Evolutionary conservation across 805 yeast genomes (phyloP), one percentile per base, ranked within the genome.

Genomic region (Teunomyces stri): DNA sequence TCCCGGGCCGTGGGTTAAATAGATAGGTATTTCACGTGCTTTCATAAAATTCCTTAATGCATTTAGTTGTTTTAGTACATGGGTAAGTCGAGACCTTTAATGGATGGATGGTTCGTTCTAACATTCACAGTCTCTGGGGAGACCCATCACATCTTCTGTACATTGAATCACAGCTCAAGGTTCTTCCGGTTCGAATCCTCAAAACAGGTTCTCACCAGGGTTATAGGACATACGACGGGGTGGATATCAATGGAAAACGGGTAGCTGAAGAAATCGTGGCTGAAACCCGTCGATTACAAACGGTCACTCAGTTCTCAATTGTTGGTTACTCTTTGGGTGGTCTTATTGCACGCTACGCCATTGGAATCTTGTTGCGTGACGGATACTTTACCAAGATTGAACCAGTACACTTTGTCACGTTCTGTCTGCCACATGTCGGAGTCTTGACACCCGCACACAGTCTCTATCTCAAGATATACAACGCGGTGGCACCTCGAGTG

Each of bases 251-350:
- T 59, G 96, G 96, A 1, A 72, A 81, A 43, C 70, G 95, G 18
- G 85, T 87, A 6, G 82, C 86, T 1, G 76, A 76, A 45, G 96
- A 89, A 64, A 82, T 89, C 42, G 34, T 53, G 18, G 55, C 46
- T 4, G 58, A 63, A 47, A 59, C 64, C 3, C 43, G 31, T 3
- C 47, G 35, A 12, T 43, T 31, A 4, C 57, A 60, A 11, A 64
- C 61, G n/a, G 88, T 89, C 9, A 70, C 74, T n/a, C 78, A 82
- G 54, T 78, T 92, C 43, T 87, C 95, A 51, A 72, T 92, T 36
- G 75, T 88, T 2, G 97, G 98, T 0, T 92, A 91, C 63, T 88
- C 96, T 0, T 69, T 92, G 49, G 97, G 98, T 18, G 98, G 98
- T 0, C 66, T 91, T 30, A 81, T 92, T 28, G 75, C 90, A 0